Evolutionary conservation across 805 yeast genomes (phyloP), one percentile per base, ranked within the genome.

Genomic region (Diddensiella santjacobensis): DNA sequence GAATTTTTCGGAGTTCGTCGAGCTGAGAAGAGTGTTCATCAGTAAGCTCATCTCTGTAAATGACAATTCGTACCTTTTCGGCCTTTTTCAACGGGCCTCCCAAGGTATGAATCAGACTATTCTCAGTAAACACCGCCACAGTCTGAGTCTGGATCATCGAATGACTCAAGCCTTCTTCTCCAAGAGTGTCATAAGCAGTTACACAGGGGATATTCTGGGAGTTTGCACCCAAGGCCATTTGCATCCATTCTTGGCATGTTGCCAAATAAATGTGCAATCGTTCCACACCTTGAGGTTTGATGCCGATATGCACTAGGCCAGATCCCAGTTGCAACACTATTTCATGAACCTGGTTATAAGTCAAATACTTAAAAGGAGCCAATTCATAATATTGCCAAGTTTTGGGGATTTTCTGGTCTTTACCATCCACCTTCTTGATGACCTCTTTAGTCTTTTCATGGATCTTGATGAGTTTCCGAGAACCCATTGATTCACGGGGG

Each of bases 131-230:
- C 51, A 93, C 73, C 19, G 83, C 95, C 46, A 68, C 73, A 22
- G 96, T 80, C 42, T 75, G 86, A 3, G 98, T 88, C 70, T 90
- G 87, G 36, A 77, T 74, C 62, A 93, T 74, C 2, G 97, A 89
- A 68, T 85, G 95, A 49, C 83, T 84, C 35, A 60, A 52, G 20
- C 96, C 96, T 31, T 77, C 75, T 68, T 88, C 95, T 49, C 97
- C 97, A 56, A 90, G 74, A 38, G 96, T 88, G 67, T 90, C 97
- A 68, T 93, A 93, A 33, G 99, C 98, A 13, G 99, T 93, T 36
- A 89, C 98, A 49, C 85, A 77, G 20, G 98, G 86, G 51, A 93
- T 83, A 43, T 77, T 70, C 68, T 88, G 96, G 45, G 89, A 72
- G 58, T 80, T 79, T 45, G 87, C 76, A 13, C 90, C 96, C 50